Percentiles rank a stretch among this genome's conserved stretches.
phyloP scores from a whole-genome alignment of 331 rosid species.

The Acacia pycnantha region DNA sequence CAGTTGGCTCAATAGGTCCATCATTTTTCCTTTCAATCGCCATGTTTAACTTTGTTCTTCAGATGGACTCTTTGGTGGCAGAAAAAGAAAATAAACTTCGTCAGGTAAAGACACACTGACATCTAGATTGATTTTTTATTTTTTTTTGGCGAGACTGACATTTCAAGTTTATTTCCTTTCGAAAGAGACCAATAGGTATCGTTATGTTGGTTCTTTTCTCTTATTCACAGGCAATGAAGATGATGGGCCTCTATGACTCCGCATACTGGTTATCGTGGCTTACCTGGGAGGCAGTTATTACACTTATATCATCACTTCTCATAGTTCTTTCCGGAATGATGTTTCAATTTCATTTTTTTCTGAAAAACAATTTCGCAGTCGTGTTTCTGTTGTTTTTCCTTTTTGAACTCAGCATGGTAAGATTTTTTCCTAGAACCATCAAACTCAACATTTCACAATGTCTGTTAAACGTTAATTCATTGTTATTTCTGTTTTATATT shows the following conservation, averaged over 20 bases:
- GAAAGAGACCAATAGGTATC: background rate
- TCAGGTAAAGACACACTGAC: constrained; percentile 51
- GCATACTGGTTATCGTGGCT: constrained; percentile 98
- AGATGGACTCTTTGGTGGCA: constrained; percentile 68
- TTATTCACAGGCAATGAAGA: constrained; percentile 68
- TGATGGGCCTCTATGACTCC: constrained; percentile 92
- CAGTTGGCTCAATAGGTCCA: constrained; percentile 49
- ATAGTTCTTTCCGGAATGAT: constrained; percentile 81
- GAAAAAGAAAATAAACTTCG: constrained; percentile 96
- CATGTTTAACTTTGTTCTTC: constrained; percentile 90
- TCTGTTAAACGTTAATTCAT: background rate
- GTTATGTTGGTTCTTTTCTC: constrained; percentile 2
- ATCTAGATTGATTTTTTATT: background rate
- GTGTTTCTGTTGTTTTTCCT: constrained; percentile 74
- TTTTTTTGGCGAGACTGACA: background rate
- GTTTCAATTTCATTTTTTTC: constrained; percentile 76
- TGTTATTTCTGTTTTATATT: background rate
- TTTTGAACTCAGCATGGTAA: constrained; percentile 87
- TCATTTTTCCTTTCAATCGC: constrained; percentile 72
- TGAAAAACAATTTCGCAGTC: constrained; percentile 57
- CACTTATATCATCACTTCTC: constrained; percentile 68
- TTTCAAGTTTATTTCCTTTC: background rate
- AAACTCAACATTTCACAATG: no score
- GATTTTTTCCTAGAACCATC: constrained; percentile 20
- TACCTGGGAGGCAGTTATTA: constrained; percentile 66